Base-by-base conservation (phyloP, 495 filamentous ascomycete genomes). In the Talaromyces stipitatus region DNA sequence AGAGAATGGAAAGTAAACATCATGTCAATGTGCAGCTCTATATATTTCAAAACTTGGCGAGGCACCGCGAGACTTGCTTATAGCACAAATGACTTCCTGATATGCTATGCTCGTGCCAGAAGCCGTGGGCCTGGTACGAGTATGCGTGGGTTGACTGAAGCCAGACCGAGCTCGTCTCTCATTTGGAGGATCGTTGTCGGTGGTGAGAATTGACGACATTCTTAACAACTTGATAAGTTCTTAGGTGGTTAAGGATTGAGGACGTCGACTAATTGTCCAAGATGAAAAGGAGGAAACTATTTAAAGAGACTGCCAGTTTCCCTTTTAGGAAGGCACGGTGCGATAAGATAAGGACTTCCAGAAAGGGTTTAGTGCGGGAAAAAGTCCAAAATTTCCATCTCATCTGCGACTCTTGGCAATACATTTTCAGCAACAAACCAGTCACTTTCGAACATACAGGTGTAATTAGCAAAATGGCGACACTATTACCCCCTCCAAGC, bases 21-120 rank as follows among this genome's bases (percentile, higher is more conserved):
- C 53, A 82, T 71, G n/a, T 73, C 68, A 23, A 86, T 70, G 2
- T 81, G 81, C 1, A 85, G 69, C 58, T 95, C 89, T 27, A 95
- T 78, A 66, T 91, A 96, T 63, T 90, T 89, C 59, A 97, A 71
- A 7, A 79, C 87, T 89, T 16, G 88, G 88, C 50, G 89, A 87
- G 27, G 92, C 79, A 11, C 91, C 90, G 36, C 88, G 86, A 50
- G 87, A 90, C 70, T 99, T 94, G 59, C 87, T 89, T 55, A 97
- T 73, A n/a, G 94, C 91, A 64, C 92, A 97, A 43, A 97, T 74
- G 61, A 97, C 84, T 51, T 87, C 82, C 62, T 95, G 88, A 16
- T 87, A 86, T 23, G 76, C 76, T 56, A 85, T 72, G 56, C 86
- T 87, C 59, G 87, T 86, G 55, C 89, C 87, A n/a, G 83, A 74